A percentile compares a stretch with the other conserved stretches of the same genome.
These are phyloP conservation scores for Colletotrichum simmondsii DNA, from an alignment of 2,329 filamentous ascomycete genomes.

Conservation along the genomic window DNA sequence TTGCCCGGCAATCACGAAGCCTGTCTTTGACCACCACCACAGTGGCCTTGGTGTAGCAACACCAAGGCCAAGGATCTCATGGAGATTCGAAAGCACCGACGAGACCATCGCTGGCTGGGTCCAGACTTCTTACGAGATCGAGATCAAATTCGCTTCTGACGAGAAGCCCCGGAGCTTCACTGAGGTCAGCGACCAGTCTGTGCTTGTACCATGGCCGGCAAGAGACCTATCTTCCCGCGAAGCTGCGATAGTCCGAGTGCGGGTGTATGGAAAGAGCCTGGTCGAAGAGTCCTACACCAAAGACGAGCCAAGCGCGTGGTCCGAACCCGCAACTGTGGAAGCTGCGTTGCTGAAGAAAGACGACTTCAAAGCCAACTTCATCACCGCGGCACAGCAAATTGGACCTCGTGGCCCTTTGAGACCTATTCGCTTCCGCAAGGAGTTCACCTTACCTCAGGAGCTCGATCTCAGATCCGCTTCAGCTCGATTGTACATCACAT, in stretches of 20 bases:
- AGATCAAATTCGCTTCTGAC: not conserved
- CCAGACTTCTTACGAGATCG: not conserved
- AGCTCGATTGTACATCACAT: slow-evolving; percentile 48
- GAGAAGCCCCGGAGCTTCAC: not conserved
- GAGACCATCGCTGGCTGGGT: not conserved
- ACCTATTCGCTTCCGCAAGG: not conserved
- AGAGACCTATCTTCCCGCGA: not conserved
- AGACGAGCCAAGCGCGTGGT: not conserved
- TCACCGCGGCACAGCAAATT: not conserved
- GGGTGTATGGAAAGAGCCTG: not conserved
- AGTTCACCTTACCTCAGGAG: not conserved
- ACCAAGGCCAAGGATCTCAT: not conserved
- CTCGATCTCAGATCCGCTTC: not conserved
- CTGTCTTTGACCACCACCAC: not conserved
- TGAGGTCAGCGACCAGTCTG: not conserved
- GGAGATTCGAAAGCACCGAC: not conserved
- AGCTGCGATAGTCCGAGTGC: not conserved
- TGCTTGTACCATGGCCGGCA: not conserved
- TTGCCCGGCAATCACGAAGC: not conserved
- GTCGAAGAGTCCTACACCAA: not conserved
- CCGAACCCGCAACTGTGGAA: not conserved
- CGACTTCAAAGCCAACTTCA: not conserved
- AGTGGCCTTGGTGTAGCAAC: not conserved
- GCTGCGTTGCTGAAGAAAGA: not conserved
- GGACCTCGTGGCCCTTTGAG: not conserved